Percentiles rank a stretch among this genome's conserved stretches.
phyloP scores from a whole-genome alignment of 768 basidiomycete genomes.

The button mushroom (Agaricus bisporus) region DNA sequence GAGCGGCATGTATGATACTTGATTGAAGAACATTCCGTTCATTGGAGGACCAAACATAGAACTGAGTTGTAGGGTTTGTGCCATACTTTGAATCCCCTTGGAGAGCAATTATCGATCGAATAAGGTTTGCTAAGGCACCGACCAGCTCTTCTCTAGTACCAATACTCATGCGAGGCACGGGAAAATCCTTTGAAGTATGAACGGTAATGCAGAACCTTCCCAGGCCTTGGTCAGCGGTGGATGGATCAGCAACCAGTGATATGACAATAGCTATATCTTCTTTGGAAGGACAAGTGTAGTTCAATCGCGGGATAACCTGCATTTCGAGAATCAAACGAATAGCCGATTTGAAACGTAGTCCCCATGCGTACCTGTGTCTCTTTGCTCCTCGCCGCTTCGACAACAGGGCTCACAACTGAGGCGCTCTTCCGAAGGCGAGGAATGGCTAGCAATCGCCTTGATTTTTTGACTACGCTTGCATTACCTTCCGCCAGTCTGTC shows the following conservation, averaged over 20 bases:
- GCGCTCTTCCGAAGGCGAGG: constrained; percentile 9
- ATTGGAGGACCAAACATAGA: constrained; percentile 39
- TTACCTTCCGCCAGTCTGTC: constrained; percentile 23
- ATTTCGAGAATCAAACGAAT: constrained; percentile 1
- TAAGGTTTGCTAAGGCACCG: constrained; percentile 27
- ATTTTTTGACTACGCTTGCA: constrained; percentile 33
- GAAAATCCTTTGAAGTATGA: constrained; percentile 20
- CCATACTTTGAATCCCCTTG: constrained; percentile 11
- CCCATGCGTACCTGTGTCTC: constrained; percentile 25
- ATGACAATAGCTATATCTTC: constrained; percentile 43
- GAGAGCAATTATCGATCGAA: constrained; percentile 26
- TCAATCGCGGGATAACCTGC: constrained; percentile 37
- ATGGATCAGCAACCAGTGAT: constrained; percentile 36
- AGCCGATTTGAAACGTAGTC: background rate
- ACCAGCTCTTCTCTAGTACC: constrained; percentile 23
- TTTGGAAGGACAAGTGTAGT: constrained; percentile 34
- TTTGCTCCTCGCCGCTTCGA: constrained; percentile 32
- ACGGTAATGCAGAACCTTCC: constrained; percentile 31
- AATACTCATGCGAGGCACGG: constrained; percentile 20
- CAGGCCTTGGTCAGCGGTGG: constrained; percentile 23
- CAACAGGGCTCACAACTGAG: constrained; percentile 25
- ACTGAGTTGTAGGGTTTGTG: constrained; percentile 29
- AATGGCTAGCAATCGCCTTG: constrained; percentile 27
- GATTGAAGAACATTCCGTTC: constrained; percentile 35
- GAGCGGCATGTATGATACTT: constrained; percentile 35